A percentile compares a stretch with the other conserved stretches of the same genome.
Conservation (phyloP, 2,329 filamentous ascomycete species). For the Cercospora zeae-maydis region DNA sequence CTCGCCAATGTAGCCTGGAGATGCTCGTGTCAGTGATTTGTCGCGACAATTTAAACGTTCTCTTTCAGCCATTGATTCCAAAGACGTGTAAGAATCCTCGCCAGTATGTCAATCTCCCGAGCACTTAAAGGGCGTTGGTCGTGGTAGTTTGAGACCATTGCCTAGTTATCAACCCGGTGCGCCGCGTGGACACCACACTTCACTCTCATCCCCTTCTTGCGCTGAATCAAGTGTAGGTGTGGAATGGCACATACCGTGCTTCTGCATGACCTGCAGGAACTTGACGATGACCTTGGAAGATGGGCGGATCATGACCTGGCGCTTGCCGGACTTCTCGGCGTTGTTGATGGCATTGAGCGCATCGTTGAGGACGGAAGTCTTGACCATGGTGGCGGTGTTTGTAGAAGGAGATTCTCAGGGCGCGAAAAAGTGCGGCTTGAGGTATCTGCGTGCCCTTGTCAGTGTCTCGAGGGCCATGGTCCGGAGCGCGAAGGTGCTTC, state of each 20-base stretch:
- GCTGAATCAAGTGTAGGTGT: constrained; percentile 18
- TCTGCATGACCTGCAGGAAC: constrained; percentile 99
- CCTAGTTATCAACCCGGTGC: constrained; percentile 99
- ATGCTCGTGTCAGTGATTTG: constrained; percentile 60
- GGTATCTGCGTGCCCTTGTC: constrained; percentile 52
- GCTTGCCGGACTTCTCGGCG: constrained; percentile 99
- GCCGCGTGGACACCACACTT: background rate
- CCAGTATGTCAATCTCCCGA: constrained; percentile 81
- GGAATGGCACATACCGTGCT: constrained; percentile 75
- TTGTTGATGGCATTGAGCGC: constrained; percentile 88
- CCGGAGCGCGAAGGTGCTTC: constrained; percentile 62
- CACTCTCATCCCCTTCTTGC: constrained; percentile 20
- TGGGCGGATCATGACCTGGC: constrained; percentile 96
- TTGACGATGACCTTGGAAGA: constrained; percentile 99
- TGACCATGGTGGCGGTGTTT: constrained; percentile 85
- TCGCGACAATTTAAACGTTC: constrained; percentile 94
- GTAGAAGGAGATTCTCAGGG: constrained; percentile 72
- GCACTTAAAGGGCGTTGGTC: constrained; percentile 99
- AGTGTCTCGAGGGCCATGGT: constrained; percentile 61
- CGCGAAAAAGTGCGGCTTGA: constrained; percentile 53
- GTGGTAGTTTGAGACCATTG: constrained; percentile 77
- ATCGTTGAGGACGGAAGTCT: constrained; percentile 99
- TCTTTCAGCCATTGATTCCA: constrained; percentile 68
- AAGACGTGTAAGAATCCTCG: constrained; percentile 97
- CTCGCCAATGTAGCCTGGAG: constrained; percentile 92